Evolutionary conservation across 495 filamentous ascomycete genomes (phyloP), one percentile per base, ranked within the genome.

Genomic region (Neurospora sp.): DNA sequence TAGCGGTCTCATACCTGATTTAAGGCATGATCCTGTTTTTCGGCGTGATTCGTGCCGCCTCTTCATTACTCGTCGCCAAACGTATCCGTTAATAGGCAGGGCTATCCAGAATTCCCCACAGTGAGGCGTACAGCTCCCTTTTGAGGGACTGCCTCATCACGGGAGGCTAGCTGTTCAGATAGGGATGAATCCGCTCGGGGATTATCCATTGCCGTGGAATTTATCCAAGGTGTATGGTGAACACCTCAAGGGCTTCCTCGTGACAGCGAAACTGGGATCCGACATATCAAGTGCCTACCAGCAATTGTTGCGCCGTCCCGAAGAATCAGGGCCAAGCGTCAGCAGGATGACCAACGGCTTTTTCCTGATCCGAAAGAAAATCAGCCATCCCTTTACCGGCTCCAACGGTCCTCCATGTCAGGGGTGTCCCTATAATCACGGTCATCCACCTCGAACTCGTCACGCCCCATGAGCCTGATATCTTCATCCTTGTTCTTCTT

Each of bases 381-480:
- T 35, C 53, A 31, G 53, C 12, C 53, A 65, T 18, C 53, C 53
- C 12, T 65, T 35, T 65, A 65, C 53, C 53, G 22, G 53, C 31
- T 65, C 53, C 53, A 65, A 37, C 53, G 53, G 53, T 65, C 53
- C 53, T 65, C 53, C 53, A 65, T 65, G 53, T 65, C 53, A 37
- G 53, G 53, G 27, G 53, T 65, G 22, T 65, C 27, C 22, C 53
- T 65, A 35, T 65, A 65, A 27, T 65, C 53, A 6, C 53, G 53
- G 27, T 65, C 53, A 37, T 65, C 53, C 10, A 65, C 53, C 53
- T 65, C 27, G 7, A 65, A 65, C 16, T 77, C 70, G 20, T 81
- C 80, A 6, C 80, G 76, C 59, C 82, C 80, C 78, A 81, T 81
- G 4, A 85, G 73, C 73, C 80, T 76, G 65, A 85, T 83, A 39